phyloP scores from a whole-genome alignment of 2,329 filamentous ascomycete genomes.

The Aspergillus niger region DNA sequence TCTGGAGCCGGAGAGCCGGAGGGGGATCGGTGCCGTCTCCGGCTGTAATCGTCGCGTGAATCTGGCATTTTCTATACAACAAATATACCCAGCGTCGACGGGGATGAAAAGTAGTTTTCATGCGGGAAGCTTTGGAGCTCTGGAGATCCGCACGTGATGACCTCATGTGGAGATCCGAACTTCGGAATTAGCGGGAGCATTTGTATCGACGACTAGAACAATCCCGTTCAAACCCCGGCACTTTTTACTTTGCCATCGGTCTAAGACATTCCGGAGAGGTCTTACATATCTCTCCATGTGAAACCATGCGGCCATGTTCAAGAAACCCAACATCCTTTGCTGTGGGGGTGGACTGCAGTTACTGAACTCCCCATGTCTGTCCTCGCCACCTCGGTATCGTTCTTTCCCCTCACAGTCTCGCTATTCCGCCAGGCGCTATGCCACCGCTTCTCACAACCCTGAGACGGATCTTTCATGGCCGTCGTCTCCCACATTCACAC shows the following conservation, averaged over 20 bases:
- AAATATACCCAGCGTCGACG: neutral
- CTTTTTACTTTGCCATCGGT: neutral
- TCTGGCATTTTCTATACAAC: conserved; percentile 28
- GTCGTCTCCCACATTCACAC: conserved; percentile 58
- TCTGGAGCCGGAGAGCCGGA: conserved; percentile 25
- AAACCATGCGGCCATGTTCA: conserved; percentile 50
- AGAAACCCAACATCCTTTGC: conserved; percentile 46
- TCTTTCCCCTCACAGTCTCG: conserved; percentile 21
- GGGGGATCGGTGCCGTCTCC: conserved; percentile 25
- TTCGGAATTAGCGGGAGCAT: neutral
- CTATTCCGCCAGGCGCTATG: conserved; percentile 32
- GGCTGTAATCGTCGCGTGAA: conserved; percentile 23
- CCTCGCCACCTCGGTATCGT: conserved; percentile 31
- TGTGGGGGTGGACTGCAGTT: conserved; percentile 42
- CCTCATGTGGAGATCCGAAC: neutral
- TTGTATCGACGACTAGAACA: neutral
- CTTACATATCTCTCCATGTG: conserved; percentile 19
- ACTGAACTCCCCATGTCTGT: conserved; percentile 29
- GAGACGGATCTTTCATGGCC: conserved; percentile 44
- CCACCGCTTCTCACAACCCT: conserved; percentile 33
- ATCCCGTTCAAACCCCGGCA: neutral
- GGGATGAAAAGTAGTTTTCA: neutral
- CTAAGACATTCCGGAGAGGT: neutral
- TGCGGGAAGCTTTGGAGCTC: neutral
- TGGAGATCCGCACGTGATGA: neutral